Evolutionary conservation across 2,329 filamentous ascomycete species (phyloP).

Genomic region (Monosporascus cannonballus): DNA sequence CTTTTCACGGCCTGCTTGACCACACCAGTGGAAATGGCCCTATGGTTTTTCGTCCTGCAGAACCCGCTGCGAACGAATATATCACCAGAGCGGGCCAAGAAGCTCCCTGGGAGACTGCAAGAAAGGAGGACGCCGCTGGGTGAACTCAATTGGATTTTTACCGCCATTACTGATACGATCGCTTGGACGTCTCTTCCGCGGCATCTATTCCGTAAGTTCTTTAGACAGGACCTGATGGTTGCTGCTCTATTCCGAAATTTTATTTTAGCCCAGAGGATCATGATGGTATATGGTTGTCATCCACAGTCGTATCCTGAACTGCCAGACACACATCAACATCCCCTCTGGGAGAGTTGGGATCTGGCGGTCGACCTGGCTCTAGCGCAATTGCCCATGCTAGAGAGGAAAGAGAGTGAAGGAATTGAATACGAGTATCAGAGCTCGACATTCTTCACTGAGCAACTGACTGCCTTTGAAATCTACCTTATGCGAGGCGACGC

Average conservation of each 20-base stretch:
- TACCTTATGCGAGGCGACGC: constrained; percentile 79
- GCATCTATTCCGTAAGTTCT: constrained; percentile 91
- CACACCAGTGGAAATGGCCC: constrained; percentile 93
- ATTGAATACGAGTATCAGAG: constrained; percentile 88
- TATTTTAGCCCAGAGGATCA: constrained; percentile 86
- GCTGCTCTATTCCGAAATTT: constrained; percentile 96
- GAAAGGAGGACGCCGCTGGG: constrained; percentile 90
- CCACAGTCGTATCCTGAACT: constrained; percentile 86
- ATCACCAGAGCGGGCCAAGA: constrained; percentile 75
- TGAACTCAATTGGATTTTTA: constrained; percentile 99
- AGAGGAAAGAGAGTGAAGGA: constrained; percentile 67
- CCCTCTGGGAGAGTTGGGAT: constrained; percentile 97
- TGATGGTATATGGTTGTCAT: constrained; percentile 93
- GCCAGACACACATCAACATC: constrained; percentile 92
- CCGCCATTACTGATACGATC: constrained; percentile 96
- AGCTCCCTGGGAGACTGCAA: constrained; percentile 84
- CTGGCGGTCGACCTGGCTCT: constrained; percentile 93
- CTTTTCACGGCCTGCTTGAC: constrained; percentile 94
- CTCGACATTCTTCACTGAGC: constrained; percentile 94
- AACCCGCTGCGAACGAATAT: constrained; percentile 69
- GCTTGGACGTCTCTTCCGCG: constrained; percentile 94
- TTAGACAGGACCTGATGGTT: constrained; percentile 98
- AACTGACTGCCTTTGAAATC: constrained; percentile 93
- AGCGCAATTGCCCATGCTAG: constrained; percentile 79
- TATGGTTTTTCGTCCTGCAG: constrained; percentile 93